Conservation (phyloP, 2,329 filamentous ascomycete genomes). For the Alternaria sp. region DNA sequence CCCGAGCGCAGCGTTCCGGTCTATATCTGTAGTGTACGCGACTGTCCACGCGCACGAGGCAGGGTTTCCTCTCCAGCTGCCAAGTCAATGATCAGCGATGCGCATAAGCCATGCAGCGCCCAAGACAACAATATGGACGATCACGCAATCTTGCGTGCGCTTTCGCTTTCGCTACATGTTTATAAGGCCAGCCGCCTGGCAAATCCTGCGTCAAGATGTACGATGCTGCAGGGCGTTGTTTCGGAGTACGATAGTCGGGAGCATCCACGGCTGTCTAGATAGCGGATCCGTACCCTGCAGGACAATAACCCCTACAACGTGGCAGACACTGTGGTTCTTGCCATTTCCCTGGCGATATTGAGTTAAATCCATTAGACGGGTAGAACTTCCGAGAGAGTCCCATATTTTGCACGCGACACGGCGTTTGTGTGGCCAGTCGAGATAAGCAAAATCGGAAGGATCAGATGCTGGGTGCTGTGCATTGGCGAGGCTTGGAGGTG, state of each 20-base stretch:
- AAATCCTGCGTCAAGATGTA: background rate
- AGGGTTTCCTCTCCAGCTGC: background rate
- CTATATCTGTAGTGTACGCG: background rate
- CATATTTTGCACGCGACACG: background rate
- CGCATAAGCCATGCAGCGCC: conserved; percentile 1
- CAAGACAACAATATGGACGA: background rate
- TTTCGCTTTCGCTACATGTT: background rate
- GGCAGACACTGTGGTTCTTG: background rate
- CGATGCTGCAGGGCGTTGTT: background rate
- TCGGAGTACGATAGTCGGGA: background rate
- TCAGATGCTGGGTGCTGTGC: background rate
- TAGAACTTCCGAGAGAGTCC: background rate
- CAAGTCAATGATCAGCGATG: background rate
- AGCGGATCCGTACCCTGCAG: background rate
- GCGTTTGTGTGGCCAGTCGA: background rate
- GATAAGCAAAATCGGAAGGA: background rate
- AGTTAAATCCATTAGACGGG: background rate
- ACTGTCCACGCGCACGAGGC: background rate
- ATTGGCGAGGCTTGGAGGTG: conserved; percentile 11
- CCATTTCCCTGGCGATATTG: background rate
- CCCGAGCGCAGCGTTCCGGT: background rate
- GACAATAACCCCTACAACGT: background rate
- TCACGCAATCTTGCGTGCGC: conserved; percentile 7
- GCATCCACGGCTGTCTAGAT: background rate
- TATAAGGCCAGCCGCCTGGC: background rate